phyloP scores from a whole-genome alignment of 2,329 filamentous ascomycete genomes.

The Xylaria sp. region DNA sequence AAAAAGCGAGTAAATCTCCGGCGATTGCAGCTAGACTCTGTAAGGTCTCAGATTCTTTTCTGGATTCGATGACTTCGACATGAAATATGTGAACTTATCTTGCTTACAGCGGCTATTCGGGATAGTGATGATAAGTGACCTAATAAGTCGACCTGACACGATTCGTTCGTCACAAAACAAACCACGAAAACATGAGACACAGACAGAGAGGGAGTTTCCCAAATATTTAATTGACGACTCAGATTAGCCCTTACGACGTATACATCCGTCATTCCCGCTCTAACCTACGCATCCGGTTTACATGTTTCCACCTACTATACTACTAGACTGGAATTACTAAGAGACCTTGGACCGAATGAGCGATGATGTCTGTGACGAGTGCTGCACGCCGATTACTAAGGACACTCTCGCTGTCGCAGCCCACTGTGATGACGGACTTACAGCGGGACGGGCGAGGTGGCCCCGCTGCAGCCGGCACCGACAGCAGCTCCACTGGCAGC shows the following conservation, averaged over 20 bases:
- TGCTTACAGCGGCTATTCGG: neutral
- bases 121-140: neutral
- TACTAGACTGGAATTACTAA: neutral
- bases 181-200: neutral
- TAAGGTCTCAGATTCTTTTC: neutral
- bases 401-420: conserved; percentile 33
- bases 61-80: neutral
- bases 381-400: conserved; percentile 52
- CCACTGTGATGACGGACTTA: conserved; percentile 24
- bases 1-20: neutral
- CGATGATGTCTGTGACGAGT: conserved; percentile 37
- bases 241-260: neutral
- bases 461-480: conserved; percentile 27
- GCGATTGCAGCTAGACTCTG: neutral
- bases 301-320: conserved; percentile 7
- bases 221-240: conserved; percentile 1
- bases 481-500: conserved; percentile 15
- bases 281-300: neutral
- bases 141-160: neutral
- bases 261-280: neutral
- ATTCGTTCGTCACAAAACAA: neutral
- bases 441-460: conserved; percentile 23
- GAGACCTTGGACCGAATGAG: neutral
- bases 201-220: neutral
- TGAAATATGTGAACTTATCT: neutral